Conservation (phyloP, 139 green algal genomes). For the Edaphochlamys debaryana region DNA sequence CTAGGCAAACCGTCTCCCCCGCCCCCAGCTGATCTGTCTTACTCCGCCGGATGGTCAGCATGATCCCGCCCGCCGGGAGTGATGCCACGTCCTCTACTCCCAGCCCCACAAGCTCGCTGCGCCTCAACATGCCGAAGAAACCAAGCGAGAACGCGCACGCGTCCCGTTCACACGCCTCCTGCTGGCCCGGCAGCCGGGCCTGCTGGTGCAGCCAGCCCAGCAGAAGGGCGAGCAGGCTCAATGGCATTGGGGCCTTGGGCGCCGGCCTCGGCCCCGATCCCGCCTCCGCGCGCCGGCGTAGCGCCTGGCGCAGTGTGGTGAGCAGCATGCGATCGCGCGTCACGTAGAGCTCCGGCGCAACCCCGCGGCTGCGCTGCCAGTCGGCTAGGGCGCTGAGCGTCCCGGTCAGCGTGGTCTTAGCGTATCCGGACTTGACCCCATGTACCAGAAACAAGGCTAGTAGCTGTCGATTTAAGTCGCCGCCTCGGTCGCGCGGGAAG, state of each 20-base stretch:
- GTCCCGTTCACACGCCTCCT: background rate
- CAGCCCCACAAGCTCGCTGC: constrained; percentile 2
- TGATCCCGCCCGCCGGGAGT: background rate
- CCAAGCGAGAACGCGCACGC: constrained; percentile 3
- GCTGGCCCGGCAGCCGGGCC: background rate
- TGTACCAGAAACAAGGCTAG: background rate
- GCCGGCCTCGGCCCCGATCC: no score
- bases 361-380: background rate
- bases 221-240: background rate
- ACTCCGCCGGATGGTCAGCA: background rate
- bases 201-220: background rate
- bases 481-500: background rate
- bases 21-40: background rate
- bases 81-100: background rate
- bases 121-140: constrained; percentile 12
- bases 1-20: background rate
- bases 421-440: background rate
- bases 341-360: background rate
- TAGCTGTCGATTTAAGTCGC: background rate
- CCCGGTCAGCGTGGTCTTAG: background rate
- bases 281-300: background rate
- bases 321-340: background rate
- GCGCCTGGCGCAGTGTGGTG: background rate
- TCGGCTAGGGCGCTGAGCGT: background rate
- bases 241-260: background rate